Conservation (phyloP, 495 filamentous ascomycete species). For the Hyaloscypha hepaticicola region DNA sequence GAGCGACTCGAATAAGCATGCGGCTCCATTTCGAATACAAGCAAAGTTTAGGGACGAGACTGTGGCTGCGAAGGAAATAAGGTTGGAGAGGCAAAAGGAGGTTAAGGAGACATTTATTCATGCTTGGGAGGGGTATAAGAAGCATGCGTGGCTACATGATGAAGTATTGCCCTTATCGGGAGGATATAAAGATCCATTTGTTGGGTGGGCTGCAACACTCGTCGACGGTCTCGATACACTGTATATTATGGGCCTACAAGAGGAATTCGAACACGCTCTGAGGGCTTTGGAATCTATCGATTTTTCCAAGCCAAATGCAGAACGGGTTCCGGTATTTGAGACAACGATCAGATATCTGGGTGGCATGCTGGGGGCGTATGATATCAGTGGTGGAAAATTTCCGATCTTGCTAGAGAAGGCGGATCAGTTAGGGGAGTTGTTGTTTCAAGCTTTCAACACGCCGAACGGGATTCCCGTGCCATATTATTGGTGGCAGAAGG, state of each 20-base stretch:
- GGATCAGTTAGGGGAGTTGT: conserved; percentile 76
- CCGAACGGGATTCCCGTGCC: conserved; percentile 92
- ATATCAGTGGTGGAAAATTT: conserved; percentile 70
- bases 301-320: conserved; percentile 68
- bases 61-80: conserved; percentile 52
- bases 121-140: conserved; percentile 79
- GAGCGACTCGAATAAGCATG: background rate
- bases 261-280: conserved; percentile 83
- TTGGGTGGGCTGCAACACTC: conserved; percentile 88
- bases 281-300: conserved; percentile 75
- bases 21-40: background rate
- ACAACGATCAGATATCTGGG: conserved; percentile 85
- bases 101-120: conserved; percentile 76
- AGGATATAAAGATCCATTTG: conserved; percentile 68
- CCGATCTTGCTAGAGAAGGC: conserved; percentile 79
- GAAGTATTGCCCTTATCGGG: conserved; percentile 71
- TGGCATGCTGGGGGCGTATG: conserved; percentile 76
- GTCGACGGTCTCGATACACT: conserved; percentile 88
- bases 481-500: conserved; percentile 21
- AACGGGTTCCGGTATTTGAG: conserved; percentile 74
- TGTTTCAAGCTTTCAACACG: conserved; percentile 91
- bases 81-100: conserved; percentile 58
- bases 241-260: conserved; percentile 89
- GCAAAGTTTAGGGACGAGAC: conserved; percentile 43
- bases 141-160: conserved; percentile 78